These are phyloP conservation scores for Arabis alpina DNA, from an alignment of 345 rosid species.

Conservation along the genomic window DNA sequence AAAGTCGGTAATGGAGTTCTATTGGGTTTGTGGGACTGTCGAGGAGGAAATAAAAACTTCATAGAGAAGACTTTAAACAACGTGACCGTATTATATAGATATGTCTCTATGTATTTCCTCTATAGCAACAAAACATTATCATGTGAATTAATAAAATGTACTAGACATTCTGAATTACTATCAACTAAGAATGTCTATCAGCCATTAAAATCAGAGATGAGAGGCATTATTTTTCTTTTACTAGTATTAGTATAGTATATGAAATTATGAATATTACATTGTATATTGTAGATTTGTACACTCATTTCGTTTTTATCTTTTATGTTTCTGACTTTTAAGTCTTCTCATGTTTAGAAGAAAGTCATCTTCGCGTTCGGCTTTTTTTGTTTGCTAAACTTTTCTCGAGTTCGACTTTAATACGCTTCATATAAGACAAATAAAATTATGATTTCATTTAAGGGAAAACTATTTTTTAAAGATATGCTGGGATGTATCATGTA, in stretches of 20 bases:
- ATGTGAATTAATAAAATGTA: not conserved
- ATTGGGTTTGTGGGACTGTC: conserved; percentile 18
- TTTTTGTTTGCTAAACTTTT: too few species aligned
- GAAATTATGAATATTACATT: not conserved
- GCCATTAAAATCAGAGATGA: conserved; percentile 2
- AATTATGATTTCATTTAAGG: too few species aligned
- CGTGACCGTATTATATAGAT: not conserved
- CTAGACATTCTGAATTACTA: conserved; percentile 15
- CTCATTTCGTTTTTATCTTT: conserved; percentile 7
- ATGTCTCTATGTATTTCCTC: not conserved
- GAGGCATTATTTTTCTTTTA: not conserved
- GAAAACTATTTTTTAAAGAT: not conserved
- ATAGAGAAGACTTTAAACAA: conserved; percentile 15
- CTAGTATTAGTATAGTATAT: not conserved
- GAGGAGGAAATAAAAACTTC: conserved; percentile 13
- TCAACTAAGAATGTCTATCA: not conserved
- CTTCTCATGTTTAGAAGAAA: not conserved
- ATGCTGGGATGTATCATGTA: not conserved
- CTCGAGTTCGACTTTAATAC: too few species aligned
- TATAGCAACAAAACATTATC: not conserved
- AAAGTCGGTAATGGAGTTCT: not conserved
- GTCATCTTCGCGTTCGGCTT: too few species aligned
- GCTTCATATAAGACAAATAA: too few species aligned
- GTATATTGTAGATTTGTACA: conserved; percentile 7
- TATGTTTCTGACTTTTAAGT: conserved; percentile 13